Percentiles rank a stretch among this genome's conserved stretches.
Evolutionary conservation across 1,139 yeast species (phyloP).

Genomic region (Geotrichum carabidarum): DNA sequence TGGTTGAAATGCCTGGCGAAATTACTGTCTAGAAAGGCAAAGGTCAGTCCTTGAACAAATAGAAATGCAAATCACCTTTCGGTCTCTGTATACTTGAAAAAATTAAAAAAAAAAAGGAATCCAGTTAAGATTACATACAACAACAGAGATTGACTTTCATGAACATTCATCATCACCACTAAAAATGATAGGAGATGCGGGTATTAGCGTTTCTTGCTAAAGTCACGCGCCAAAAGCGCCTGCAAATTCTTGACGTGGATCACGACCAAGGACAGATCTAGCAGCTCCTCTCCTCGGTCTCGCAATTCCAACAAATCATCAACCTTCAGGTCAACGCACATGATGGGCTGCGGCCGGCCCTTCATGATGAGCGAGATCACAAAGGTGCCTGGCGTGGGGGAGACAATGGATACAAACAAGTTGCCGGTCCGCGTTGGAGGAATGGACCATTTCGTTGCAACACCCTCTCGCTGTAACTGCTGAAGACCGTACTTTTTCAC

Average conservation of each 20-base stretch:
- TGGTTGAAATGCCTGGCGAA: too few species aligned
- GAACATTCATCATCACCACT: not conserved
- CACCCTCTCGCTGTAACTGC: constrained; percentile 35
- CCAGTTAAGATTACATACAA: too few species aligned
- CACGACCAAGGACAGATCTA: constrained; percentile 36
- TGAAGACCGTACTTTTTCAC: constrained; percentile 35
- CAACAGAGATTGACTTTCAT: not conserved
- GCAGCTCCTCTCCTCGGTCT: constrained; percentile 29
- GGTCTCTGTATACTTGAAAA: not conserved
- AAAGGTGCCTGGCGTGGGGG: constrained; percentile 39
- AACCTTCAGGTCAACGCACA: constrained; percentile 35
- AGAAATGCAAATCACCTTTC: too few species aligned
- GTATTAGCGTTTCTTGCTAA: constrained; percentile 19
- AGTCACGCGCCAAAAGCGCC: constrained; percentile 28
- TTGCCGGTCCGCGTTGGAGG: constrained; percentile 30
- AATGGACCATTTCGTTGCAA: constrained; percentile 33
- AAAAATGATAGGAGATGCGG: not conserved
- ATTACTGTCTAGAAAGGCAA: too few species aligned
- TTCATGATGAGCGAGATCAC: constrained; percentile 36
- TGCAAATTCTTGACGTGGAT: constrained; percentile 31
- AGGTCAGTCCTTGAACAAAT: too few species aligned
- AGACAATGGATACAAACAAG: constrained; percentile 31
- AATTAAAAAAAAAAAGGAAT: not conserved
- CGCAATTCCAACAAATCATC: constrained; percentile 38
- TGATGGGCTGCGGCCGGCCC: constrained; percentile 34